Evolutionary conservation across 192 early-diverging fungal species (phyloP).

Genomic region (Backusella australiensis): DNA sequence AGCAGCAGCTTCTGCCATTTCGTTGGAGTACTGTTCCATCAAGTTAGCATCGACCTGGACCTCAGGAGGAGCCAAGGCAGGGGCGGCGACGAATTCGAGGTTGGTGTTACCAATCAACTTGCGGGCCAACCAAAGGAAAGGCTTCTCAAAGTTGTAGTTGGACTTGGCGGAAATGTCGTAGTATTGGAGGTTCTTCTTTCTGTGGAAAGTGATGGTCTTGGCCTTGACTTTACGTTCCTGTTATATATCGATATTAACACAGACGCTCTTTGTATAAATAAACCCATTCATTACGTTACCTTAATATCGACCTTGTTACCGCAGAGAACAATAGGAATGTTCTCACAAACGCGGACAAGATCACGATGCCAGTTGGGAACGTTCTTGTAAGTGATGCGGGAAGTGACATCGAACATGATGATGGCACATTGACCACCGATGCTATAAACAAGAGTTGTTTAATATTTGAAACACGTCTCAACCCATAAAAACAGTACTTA

Average conservation of each 20-base stretch:
- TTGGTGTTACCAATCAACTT: constrained; percentile 94
- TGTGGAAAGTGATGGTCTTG: constrained; percentile 99
- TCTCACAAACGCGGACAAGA: constrained; percentile 98
- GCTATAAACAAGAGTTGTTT: constrained; percentile 27
- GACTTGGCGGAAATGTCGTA: constrained; percentile 99
- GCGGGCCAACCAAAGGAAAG: constrained; percentile 99
- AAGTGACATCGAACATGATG: constrained; percentile 99
- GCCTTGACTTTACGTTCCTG: constrained; percentile 99
- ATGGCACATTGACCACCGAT: constrained; percentile 99
- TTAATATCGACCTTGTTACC: constrained; percentile 99
- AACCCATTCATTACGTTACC: constrained; percentile 32
- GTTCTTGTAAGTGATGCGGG: constrained; percentile 99
- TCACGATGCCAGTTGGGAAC: constrained; percentile 99
- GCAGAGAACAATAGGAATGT: constrained; percentile 99
- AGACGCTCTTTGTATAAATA: too few species aligned
- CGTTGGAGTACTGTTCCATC: constrained; percentile 76
- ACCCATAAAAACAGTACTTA: constrained; percentile 29
- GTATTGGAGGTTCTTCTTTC: constrained; percentile 99
- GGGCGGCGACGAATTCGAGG: constrained; percentile 96
- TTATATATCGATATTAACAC: too few species aligned
- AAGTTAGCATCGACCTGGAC: constrained; percentile 77
- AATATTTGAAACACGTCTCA: neutral
- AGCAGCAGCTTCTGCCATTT: constrained; percentile 75
- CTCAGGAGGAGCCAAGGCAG: constrained; percentile 95
- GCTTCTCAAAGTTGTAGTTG: constrained; percentile 99